Base-by-base conservation (phyloP, 2,329 filamentous ascomycete species). In the Sclerotinia glacialis region DNA sequence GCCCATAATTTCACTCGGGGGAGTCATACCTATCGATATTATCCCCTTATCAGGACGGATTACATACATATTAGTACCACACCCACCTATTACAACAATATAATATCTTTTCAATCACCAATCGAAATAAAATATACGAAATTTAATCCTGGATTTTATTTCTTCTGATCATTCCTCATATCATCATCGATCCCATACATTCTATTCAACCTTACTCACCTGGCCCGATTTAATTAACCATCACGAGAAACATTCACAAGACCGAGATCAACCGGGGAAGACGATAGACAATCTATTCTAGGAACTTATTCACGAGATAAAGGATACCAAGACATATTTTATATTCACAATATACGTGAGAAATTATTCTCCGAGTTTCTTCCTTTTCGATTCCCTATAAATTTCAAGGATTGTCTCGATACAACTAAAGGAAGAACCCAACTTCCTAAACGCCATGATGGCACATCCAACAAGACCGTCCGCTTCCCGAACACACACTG, bases 381-480 rank as follows among this genome's bases (percentile, higher is more conserved):
- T n/a, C 49, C 21, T 54, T 31, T 40, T 42, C 7, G 21, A 40
- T 21, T 34, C 34, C n/a, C 50, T 23, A n/a, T 16, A 56, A 14
- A 53, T 5, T 18, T 28, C 4, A 58, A 58, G 40, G 42, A 16
- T 47, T 34, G n/a, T 49, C 26, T 42, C 52, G 2, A 56, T 34
- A 42, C 23, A 58, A 31, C 12, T 16, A 26, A 44, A 37, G 46
- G 54, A 60, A 65, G 63, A 65, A 23, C 11, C 12, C 6, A 31
- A 52, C 54, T 65, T 44, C 49, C 47, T 11, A 46, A n/a, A 21
- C 40, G 50, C 60, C 70, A 71, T 70, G 56, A 70, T 75, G 73
- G 72, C 71, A 28, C 73, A 73, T 52, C 71, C 73, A 50, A 28
- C 63, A 70, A 71, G 71, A 66, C 73, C 72, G 66, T 69, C 72